phyloP scores from a whole-genome alignment of 176 grass and related monocot species.

The Melocanna baccifera region DNA sequence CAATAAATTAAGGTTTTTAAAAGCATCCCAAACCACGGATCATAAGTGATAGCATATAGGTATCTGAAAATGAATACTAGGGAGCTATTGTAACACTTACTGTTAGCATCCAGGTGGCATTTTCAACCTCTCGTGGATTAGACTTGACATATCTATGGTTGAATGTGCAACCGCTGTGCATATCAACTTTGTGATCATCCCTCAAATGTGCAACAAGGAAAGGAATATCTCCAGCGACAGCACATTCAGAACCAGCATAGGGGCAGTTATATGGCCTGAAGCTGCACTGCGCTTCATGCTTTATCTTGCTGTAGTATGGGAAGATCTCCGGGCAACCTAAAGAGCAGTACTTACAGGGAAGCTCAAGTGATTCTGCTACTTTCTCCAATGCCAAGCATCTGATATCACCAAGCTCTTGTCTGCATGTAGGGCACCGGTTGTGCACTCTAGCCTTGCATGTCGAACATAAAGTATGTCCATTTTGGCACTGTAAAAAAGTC shows the following conservation, averaged over 20 bases:
- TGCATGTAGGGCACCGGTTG: conserved; percentile 61
- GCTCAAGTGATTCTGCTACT: conserved; percentile 56
- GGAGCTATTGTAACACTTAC: conserved; percentile 33
- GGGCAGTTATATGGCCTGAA: conserved; percentile 59
- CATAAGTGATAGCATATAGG: neutral
- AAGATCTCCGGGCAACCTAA: conserved; percentile 60
- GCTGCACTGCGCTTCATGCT: conserved; percentile 59
- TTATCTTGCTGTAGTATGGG: conserved; percentile 66
- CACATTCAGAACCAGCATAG: conserved; percentile 61
- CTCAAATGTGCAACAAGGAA: conserved; percentile 62
- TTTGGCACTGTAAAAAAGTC: conserved; percentile 45
- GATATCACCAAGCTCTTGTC: conserved; percentile 62
- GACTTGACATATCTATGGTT: conserved; percentile 64
- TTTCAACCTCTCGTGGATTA: conserved; percentile 58
- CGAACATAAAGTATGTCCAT: conserved; percentile 56
- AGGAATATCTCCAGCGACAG: conserved; percentile 61
- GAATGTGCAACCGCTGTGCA: conserved; percentile 56
- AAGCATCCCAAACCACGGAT: neutral
- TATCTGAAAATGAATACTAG: neutral
- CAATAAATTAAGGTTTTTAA: neutral
- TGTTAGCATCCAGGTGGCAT: conserved; percentile 61
- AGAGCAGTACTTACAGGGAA: conserved; percentile 58
- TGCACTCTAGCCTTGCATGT: conserved; percentile 61
- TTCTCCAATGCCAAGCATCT: conserved; percentile 60
- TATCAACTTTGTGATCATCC: conserved; percentile 63